Evolutionary conservation across 257 asterid genomes (phyloP), one percentile per base, ranked within the genome.

Genomic region (Capsicum rhomboideum): DNA sequence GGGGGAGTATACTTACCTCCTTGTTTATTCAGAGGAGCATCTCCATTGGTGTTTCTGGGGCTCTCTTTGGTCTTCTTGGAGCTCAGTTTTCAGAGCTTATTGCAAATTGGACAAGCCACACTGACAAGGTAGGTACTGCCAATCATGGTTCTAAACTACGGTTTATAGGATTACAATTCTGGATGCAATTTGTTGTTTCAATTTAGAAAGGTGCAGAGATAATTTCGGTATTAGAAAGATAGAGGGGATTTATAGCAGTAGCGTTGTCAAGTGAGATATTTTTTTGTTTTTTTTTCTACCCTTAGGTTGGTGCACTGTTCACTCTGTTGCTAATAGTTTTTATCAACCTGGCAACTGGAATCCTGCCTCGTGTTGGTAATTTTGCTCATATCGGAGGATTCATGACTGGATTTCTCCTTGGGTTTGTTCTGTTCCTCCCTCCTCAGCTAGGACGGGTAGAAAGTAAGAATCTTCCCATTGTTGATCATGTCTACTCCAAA

Each of bases 21-120:
- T 89, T 94, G 49, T 93, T 96, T 84, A 88, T 94, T 71, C 92
- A 82, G 66, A 87, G 88, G 63, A 82, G 88, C 50, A 88, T 93
- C 14, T 90, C 97, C 16, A 98, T 93, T 53, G 99, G 99, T 84
- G 98, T 98, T 83, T 96, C 99, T 10, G 98, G 99, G 40, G 98
- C 99, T 44, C 95, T 96, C 49, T 94, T 94, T 75, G 99, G 99
- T 52, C 97, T 96, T 88, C 98, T 96, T 61, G 99, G 99, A 72
- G 98, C 98, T 6, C 92, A 93, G 98, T 97, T 96, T 59, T 87
- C 99, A 0, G 98, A 96, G 90, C 89, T 96, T 63, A 88, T 94
- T 59, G 92, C 99, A 8, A 96, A 96, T 81, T 96, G 99, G 99
- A 87, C 92, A 82, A 93, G 94, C 26, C 94, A 96, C 66, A 87